Percentiles rank a stretch among this genome's conserved stretches.
Conservation (phyloP, 2,329 filamentous ascomycete genomes). For the Exophiala alcalophila region DNA sequence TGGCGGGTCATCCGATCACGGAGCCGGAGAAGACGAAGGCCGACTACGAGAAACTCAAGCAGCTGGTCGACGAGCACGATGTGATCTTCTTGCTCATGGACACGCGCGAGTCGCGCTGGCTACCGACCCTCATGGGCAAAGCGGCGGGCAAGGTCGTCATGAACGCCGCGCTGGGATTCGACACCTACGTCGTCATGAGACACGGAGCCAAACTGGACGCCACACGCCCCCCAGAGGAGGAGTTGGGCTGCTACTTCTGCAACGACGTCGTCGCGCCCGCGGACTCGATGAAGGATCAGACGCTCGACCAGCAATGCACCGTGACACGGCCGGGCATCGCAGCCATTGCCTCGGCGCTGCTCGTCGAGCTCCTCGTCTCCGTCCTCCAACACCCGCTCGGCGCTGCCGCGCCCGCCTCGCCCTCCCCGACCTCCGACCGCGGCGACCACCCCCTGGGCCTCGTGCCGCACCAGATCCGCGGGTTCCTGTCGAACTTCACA, state of each 20-base stretch:
- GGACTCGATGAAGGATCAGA: conserved; percentile 89
- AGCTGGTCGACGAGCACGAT: conserved; percentile 79
- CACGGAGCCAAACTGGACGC: conserved; percentile 72
- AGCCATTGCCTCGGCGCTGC: conserved; percentile 82
- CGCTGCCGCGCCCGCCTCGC: conserved; percentile 39
- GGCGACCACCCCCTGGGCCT: conserved; percentile 49
- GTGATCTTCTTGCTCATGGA: conserved; percentile 97
- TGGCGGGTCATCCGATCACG: conserved; percentile 86
- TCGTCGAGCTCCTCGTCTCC: conserved; percentile 86
- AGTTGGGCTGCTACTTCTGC: conserved; percentile 95
- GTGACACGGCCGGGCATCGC: conserved; percentile 92
- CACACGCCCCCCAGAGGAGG: too few species aligned
- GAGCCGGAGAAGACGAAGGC: conserved; percentile 66
- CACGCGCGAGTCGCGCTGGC: conserved; percentile 88
- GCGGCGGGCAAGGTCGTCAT: conserved; percentile 89
- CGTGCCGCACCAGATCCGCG: conserved; percentile 62
- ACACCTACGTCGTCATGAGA: conserved; percentile 95
- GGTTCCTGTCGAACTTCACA: conserved; percentile 59
- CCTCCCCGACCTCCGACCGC: conserved; percentile 34
- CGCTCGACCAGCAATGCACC: conserved; percentile 95
- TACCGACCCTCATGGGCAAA: conserved; percentile 95
- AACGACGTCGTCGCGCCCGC: conserved; percentile 94
- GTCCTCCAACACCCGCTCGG: conserved; percentile 76
- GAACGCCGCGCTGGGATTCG: conserved; percentile 94
- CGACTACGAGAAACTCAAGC: conserved; percentile 72